Conservation (phyloP, 148 eudicot species). For the Rhododendron kiyosumense region DNA sequence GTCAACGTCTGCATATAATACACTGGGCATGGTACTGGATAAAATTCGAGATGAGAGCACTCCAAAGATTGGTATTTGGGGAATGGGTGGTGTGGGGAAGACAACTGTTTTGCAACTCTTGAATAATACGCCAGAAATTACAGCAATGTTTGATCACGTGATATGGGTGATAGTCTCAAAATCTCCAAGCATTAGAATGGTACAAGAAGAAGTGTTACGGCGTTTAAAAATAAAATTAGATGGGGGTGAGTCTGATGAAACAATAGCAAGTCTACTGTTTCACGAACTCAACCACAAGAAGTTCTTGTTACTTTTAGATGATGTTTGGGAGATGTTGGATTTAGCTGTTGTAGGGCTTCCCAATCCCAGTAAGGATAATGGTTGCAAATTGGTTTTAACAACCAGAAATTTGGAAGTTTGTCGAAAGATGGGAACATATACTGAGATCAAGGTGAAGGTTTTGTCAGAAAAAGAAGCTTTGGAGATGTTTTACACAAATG, state of each 20-base stretch:
- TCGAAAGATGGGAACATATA: background rate
- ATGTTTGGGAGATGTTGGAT: constrained; percentile 2
- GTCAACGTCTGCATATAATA: background rate
- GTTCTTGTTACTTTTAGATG: constrained; percentile 4
- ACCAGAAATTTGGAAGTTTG: background rate
- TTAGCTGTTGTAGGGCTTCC: background rate
- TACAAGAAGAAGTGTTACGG: background rate
- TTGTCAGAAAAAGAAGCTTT: background rate
- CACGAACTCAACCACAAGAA: background rate
- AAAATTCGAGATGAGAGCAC: too few species aligned
- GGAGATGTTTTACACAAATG: background rate
- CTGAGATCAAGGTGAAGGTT: background rate
- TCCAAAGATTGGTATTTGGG: too few species aligned
- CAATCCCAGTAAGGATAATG: background rate
- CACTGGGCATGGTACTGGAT: too few species aligned
- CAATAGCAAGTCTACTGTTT: background rate
- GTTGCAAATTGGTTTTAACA: constrained; percentile 3
- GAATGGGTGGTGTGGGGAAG: too few species aligned
- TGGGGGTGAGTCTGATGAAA: background rate
- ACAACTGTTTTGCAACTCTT: too few species aligned
- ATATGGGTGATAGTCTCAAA: too few species aligned
- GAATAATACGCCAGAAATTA: too few species aligned
- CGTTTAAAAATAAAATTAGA: background rate
- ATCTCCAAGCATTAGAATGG: background rate
- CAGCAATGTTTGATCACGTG: too few species aligned